These are phyloP conservation scores for Aspergillus pseudoviridinutans DNA, from an alignment of 2,329 filamentous ascomycete species.

Conservation along the genomic window DNA sequence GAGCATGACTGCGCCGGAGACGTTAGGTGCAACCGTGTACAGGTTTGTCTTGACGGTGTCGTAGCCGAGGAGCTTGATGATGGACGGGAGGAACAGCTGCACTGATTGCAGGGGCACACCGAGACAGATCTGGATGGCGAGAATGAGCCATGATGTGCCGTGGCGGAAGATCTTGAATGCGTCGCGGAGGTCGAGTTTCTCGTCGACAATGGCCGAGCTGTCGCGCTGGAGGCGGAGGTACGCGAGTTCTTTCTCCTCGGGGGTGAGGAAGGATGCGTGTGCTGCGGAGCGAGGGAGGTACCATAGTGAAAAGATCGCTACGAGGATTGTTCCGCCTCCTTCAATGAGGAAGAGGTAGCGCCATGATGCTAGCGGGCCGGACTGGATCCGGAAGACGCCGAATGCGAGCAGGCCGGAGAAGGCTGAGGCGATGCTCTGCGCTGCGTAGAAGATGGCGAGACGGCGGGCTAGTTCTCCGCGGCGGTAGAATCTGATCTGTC, in stretches of 20 bases:
- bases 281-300: constrained; percentile 64
- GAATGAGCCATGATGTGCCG: constrained; percentile 52
- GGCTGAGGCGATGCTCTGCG: constrained; percentile 67
- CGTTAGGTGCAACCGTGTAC: constrained; percentile 76
- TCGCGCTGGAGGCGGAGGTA: constrained; percentile 71
- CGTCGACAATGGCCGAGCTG: constrained; percentile 61
- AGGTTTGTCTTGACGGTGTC: constrained; percentile 66
- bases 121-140: constrained; percentile 56
- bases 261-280: constrained; percentile 61
- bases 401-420: constrained; percentile 60
- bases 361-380: constrained; percentile 47
- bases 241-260: constrained; percentile 64
- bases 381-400: constrained; percentile 57
- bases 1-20: constrained; percentile 68
- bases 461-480: constrained; percentile 67
- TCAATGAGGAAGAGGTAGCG: constrained; percentile 56
- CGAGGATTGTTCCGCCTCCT: constrained; percentile 56
- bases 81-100: constrained; percentile 56
- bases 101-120: constrained; percentile 58
- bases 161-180: constrained; percentile 52
- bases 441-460: constrained; percentile 71
- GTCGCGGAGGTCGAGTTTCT: constrained; percentile 51
- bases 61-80: constrained; percentile 52
- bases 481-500: constrained; percentile 55
- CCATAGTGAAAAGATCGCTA: constrained; percentile 62